Evolutionary conservation across 1,284 basidiomycete species (phyloP).

Genomic region (Fomitopsis schrenkii): DNA sequence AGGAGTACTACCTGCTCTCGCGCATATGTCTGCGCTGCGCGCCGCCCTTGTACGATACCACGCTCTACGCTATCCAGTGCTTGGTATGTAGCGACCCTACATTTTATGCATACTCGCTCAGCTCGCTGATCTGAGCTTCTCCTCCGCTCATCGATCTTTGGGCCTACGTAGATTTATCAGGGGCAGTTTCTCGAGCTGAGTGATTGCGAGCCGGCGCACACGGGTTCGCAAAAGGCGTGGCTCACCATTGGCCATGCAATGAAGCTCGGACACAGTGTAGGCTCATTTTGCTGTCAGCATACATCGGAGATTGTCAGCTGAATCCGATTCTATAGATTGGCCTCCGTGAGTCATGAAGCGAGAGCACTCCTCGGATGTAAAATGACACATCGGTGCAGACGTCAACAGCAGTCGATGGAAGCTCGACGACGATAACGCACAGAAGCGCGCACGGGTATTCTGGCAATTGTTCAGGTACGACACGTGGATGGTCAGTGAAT

Average conservation of each 20-base stretch:
- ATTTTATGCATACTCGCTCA: neutral
- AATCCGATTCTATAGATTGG: constrained; percentile 45
- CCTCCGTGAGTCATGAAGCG: constrained; percentile 42
- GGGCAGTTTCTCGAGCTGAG: constrained; percentile 55
- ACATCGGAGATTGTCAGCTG: neutral
- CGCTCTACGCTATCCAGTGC: constrained; percentile 46
- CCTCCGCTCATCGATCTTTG: neutral
- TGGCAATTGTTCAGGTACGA: constrained; percentile 62
- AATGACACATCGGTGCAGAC: constrained; percentile 36
- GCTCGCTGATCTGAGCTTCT: neutral
- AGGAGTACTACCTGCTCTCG: constrained; percentile 56
- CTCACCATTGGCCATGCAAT: constrained; percentile 53
- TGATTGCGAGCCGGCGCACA: constrained; percentile 40
- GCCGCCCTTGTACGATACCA: constrained; percentile 43
- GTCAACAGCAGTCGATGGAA: constrained; percentile 58
- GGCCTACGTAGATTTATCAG: constrained; percentile 43
- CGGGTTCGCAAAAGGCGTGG: constrained; percentile 47
- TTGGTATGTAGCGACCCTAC: constrained; percentile 34
- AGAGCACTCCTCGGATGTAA: neutral
- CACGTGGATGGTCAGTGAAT: constrained; percentile 48
- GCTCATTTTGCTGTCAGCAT: neutral
- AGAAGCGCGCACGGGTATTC: constrained; percentile 51
- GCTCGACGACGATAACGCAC: constrained; percentile 38
- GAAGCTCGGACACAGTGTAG: constrained; percentile 52
- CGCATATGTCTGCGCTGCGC: constrained; percentile 45